These are phyloP conservation scores for Cyclospora cayetanensis DNA, from an alignment of 169 alveolate genomes.

Conservation along the genomic window DNA sequence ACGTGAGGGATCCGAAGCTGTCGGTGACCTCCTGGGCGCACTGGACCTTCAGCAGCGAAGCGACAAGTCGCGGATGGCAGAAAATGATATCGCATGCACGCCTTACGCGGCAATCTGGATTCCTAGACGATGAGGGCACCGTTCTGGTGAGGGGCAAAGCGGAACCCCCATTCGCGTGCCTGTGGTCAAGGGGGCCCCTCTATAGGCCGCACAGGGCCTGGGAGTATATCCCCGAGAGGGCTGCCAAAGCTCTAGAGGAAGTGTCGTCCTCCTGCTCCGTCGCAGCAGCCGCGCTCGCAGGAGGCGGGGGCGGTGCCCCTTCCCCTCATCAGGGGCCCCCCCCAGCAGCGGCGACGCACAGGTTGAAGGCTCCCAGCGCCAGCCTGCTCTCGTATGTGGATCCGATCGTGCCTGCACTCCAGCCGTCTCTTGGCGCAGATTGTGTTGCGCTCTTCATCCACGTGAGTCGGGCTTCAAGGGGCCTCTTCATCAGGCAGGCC, in stretches of 20 bases:
- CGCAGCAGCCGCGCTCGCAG: constrained; percentile 53
- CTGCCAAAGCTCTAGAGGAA: constrained; percentile 69
- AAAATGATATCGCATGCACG: constrained; percentile 91
- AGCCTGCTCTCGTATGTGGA: constrained; percentile 56
- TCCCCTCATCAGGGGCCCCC: neutral
- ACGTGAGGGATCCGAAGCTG: constrained; percentile 88
- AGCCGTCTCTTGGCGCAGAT: constrained; percentile 69
- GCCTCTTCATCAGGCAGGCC: too few species aligned
- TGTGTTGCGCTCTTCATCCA: constrained; percentile 68
- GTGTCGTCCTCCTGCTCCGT: constrained; percentile 37
- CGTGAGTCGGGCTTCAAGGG: too few species aligned
- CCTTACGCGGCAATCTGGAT: constrained; percentile 88
- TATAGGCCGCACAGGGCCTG: constrained; percentile 89
- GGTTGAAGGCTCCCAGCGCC: constrained; percentile 38
- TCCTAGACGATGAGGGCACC: constrained; percentile 92
- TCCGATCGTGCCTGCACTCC: constrained; percentile 58
- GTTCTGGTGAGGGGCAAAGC: constrained; percentile 91
- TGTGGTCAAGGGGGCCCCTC: constrained; percentile 88
- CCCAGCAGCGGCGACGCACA: neutral
- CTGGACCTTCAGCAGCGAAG: constrained; percentile 88
- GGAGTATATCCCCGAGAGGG: constrained; percentile 80
- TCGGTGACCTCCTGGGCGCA: constrained; percentile 93
- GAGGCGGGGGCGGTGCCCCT: neutral
- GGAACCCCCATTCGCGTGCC: constrained; percentile 89
- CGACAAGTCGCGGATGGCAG: constrained; percentile 93